Conservation (phyloP, 495 filamentous ascomycete species). For the Penicillium goetzii region DNA sequence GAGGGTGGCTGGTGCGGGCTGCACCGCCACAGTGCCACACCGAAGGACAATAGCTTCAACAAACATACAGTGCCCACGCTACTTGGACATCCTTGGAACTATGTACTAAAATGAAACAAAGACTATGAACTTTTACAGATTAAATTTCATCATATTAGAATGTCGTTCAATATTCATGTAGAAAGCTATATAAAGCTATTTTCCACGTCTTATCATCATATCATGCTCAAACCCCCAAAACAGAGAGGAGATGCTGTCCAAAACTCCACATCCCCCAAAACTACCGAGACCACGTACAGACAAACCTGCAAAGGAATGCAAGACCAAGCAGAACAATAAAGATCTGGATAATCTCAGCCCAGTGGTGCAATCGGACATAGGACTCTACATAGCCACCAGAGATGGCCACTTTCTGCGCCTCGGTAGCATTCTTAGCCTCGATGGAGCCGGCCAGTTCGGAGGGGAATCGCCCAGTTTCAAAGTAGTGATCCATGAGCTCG, state of each 20-base stretch:
- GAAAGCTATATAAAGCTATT: neutral
- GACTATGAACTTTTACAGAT: too few relatives aligned
- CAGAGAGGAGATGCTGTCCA: neutral
- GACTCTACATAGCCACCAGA: conserved; percentile 61
- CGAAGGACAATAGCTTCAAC: neutral
- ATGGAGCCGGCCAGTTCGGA: conserved; percentile 55
- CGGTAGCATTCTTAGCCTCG: conserved; percentile 39
- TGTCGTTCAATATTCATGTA: conserved; percentile 1
- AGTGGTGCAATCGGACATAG: conserved; percentile 54
- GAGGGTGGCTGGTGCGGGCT: conserved; percentile 26
- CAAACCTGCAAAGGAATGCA: conserved; percentile 36
- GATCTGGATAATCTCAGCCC: conserved; percentile 59
- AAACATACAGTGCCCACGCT: neutral
- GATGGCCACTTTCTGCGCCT: conserved; percentile 38
- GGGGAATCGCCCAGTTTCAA: conserved; percentile 63
- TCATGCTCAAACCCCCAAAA: neutral
- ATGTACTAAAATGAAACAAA: too few relatives aligned
- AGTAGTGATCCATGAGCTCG: conserved; percentile 59
- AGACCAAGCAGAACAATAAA: conserved; percentile 52
- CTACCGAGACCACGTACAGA: neutral
- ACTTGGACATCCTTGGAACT: neutral
- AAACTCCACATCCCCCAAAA: neutral
- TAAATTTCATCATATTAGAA: neutral
- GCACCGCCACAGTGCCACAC: conserved; percentile 32
- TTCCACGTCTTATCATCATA: conserved; percentile 6